phyloP scores from a whole-genome alignment of 495 filamentous ascomycete species.

The Penicillium canescens region DNA sequence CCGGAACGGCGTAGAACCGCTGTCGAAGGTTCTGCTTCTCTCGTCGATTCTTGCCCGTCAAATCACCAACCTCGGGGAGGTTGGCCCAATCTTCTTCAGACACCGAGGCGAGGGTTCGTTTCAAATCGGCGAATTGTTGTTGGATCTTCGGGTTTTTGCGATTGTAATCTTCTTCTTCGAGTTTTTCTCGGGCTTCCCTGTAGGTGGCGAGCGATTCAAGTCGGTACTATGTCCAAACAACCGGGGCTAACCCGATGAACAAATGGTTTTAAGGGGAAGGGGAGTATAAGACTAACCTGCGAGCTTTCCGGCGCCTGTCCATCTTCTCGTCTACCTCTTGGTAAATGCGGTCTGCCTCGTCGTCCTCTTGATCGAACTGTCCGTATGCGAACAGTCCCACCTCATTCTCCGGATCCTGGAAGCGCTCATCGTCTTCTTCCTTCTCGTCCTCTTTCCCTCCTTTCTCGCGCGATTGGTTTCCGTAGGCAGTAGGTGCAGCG shows the following conservation, averaged over 20 bases:
- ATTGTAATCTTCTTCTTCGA: slow-evolving; percentile 93
- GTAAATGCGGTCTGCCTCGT: slow-evolving; percentile 96
- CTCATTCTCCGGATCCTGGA: slow-evolving; percentile 96
- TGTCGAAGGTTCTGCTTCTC: slow-evolving; percentile 78
- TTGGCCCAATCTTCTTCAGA: slow-evolving; percentile 97
- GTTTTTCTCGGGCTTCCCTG: slow-evolving; percentile 93
- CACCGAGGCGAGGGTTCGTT: slow-evolving; percentile 81
- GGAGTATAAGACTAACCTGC: slow-evolving; percentile 74
- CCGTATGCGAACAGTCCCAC: slow-evolving; percentile 93
- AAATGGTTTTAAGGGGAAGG: slow-evolving; percentile 47
- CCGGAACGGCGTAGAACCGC: slow-evolving; percentile 93
- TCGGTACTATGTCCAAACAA: slow-evolving; percentile 86
- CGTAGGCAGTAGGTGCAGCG: slow-evolving; percentile 79
- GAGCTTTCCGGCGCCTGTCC: slow-evolving; percentile 78
- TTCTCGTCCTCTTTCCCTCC: slow-evolving; percentile 59
- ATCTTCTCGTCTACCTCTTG: slow-evolving; percentile 94
- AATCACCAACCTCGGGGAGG: slow-evolving; percentile 91
- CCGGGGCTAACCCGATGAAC: slow-evolving; percentile 65
- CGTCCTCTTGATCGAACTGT: slow-evolving; percentile 92
- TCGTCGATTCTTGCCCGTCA: slow-evolving; percentile 89
- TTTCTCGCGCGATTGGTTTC: slow-evolving; percentile 67
- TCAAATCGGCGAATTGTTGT: slow-evolving; percentile 96
- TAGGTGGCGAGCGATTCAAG: slow-evolving; percentile 61
- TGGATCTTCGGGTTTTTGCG: slow-evolving; percentile 97
- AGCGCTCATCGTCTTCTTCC: slow-evolving; percentile 81